Base-by-base conservation (phyloP, 1,139 yeast species). In the Yamadazyma diddensiae region DNA sequence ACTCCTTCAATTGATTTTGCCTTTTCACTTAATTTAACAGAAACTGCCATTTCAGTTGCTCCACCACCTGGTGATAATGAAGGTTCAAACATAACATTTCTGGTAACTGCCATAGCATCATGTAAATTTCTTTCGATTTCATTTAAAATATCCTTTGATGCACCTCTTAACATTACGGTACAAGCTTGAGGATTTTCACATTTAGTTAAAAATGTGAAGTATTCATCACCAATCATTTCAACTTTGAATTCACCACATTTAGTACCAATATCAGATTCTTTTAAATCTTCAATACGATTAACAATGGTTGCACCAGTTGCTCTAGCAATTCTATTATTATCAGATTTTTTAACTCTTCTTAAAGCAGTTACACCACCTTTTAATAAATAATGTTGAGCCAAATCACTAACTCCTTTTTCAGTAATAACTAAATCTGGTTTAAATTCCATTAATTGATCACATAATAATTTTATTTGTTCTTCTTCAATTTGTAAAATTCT, bases 221-320 rank as follows among this genome's bases (percentile, higher is more conserved):
- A 94, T 63, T 94, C 99, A 59, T 94, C 98, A 44, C 98, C 99
- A 50, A 94, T 90, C 44, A 87, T 74, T 59, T 90, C 96, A 35
- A 94, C 94, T 55, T 87, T 85, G 69, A 92, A 94, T 45, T 83
- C 67, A 11, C 96, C 96, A 67, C 97, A 90, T 52, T 71, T 71
- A 28, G 82, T 78, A 49, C 99, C 99, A 34, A 94, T 68, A 56
- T 94, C 98, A 1, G 82, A 54, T 55, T 88, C 96, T 54, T 85
- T 84, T 58, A 94, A 71, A 61, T 94, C 98, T 61, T 94, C 98
- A 35, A 88, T 80, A 55, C 97, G 78, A 65, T 90, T 92, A 34
- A 92, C 97, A 51, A 94, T 88, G 14, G 96, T 87, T 30, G 98
- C 98, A 38, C 98, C 98, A 10, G 97, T 86, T 21, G 95, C 97